These are phyloP conservation scores for Colletotrichum euphorbiae DNA, from an alignment of 2,329 filamentous ascomycete species.

Conservation along the genomic window DNA sequence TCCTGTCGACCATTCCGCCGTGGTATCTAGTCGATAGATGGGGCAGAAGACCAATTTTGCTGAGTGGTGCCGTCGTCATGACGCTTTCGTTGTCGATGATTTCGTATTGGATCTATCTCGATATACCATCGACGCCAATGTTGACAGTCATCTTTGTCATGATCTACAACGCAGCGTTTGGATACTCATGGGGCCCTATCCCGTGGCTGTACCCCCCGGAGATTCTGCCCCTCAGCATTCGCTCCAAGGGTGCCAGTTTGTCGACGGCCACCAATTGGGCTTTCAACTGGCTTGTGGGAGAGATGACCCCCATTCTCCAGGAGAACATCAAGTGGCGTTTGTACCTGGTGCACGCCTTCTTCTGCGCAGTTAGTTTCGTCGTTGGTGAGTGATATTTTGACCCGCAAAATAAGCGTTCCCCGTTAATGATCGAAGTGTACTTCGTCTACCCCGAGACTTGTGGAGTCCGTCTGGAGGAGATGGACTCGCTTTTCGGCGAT, in stretches of 20 bases:
- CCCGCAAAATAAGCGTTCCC: slow-evolving; percentile 16
- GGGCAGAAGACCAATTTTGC: slow-evolving; percentile 88
- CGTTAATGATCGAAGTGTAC: slow-evolving; percentile 73
- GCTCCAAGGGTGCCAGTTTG: slow-evolving; percentile 95
- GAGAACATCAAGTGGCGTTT: slow-evolving; percentile 93
- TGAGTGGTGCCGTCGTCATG: slow-evolving; percentile 92
- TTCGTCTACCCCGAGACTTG: slow-evolving; percentile 98
- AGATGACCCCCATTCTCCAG: slow-evolving; percentile 93
- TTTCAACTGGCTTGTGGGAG: slow-evolving; percentile 97
- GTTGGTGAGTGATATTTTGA: slow-evolving; percentile 77
- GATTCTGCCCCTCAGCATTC: slow-evolving; percentile 94
- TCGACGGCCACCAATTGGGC: slow-evolving; percentile 98
- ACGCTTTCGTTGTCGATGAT: slow-evolving; percentile 87
- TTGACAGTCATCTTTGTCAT: slow-evolving; percentile 95
- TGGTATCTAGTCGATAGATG: slow-evolving; percentile 97
- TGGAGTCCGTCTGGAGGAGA: slow-evolving; percentile 94
- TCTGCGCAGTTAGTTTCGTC: slow-evolving; percentile 94
- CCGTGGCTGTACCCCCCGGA: slow-evolving; percentile 99
- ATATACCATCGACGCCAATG: slow-evolving; percentile 80
- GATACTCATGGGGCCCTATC: slow-evolving; percentile 94
- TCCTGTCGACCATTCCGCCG: slow-evolving; percentile 91
- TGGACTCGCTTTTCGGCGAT: slow-evolving; percentile 95
- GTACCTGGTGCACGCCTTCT: slow-evolving; percentile 96
- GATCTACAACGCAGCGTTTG: slow-evolving; percentile 98
- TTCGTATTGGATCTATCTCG: slow-evolving; percentile 94